Conservation (phyloP, 2,329 filamentous ascomycete genomes). For the Raffaelea arxii region DNA sequence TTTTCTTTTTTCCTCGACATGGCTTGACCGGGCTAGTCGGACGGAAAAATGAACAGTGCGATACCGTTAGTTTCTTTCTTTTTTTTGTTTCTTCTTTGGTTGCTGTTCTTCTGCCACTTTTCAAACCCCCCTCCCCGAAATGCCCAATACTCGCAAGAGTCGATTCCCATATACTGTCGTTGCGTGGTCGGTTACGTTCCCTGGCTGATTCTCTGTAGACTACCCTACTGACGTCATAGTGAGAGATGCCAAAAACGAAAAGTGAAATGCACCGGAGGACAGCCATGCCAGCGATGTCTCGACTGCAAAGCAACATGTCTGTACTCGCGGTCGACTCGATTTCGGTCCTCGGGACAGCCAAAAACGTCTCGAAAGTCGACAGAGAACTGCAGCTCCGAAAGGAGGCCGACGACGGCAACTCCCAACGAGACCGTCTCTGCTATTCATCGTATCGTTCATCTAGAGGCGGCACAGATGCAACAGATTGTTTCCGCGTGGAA, state of each 20-base stretch:
- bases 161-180: slow-evolving; percentile 1
- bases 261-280: slow-evolving; percentile 1
- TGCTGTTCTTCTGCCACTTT: too few relatives aligned
- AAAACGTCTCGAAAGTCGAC: too few relatives aligned
- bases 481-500: too few relatives aligned
- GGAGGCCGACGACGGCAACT: neutral
- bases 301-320: neutral
- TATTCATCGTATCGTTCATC: neutral
- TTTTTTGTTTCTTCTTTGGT: too few relatives aligned
- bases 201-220: neutral
- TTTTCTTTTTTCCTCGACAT: too few relatives aligned
- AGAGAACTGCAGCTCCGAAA: neutral
- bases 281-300: neutral
- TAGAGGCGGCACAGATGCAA: too few relatives aligned
- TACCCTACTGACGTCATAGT: neutral
- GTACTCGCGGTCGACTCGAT: slow-evolving; percentile 1
- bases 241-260: slow-evolving; percentile 1
- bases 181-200: neutral
- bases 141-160: too few relatives aligned
- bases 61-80: too few relatives aligned
- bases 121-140: too few relatives aligned
- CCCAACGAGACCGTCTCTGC: neutral
- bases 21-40: too few relatives aligned
- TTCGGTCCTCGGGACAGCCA: neutral
- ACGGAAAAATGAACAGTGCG: too few relatives aligned